Base-by-base conservation (phyloP, 2,329 filamentous ascomycete genomes). In the Phialophora verrucosa region DNA sequence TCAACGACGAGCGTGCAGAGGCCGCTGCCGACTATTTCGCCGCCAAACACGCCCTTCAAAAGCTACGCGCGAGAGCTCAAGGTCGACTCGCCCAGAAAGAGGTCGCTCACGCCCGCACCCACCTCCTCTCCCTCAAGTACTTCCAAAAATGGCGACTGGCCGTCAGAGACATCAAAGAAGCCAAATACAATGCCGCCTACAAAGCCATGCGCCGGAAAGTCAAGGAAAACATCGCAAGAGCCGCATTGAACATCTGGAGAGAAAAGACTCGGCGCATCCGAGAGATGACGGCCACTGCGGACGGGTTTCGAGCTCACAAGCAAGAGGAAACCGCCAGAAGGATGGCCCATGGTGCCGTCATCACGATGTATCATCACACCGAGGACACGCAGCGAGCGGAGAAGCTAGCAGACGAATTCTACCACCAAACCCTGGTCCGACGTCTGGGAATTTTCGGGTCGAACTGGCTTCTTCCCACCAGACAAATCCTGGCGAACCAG, bases 1-100 rank as follows among this genome's bases (percentile, higher is more conserved):
- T 53, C 7, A 64, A 67, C 20, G 62, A 69, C 31, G 51, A 56
- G 35, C 63, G 62, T 54, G 67, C 67, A 5, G 64, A 65, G 20
- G 67, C 62, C 17, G 67, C 67, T 23, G 67, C 64, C 25, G 67
- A 69, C 25, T 69, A 67, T 35, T 69, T 69, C 27, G 63, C 68
- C 8, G 59, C 55, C 56, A 70, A 65, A 49, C 68, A 70, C 51
- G 55, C 38, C 1, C 57, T 70, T 5, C 65, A 67, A 25, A 59
- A 51, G 14, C 64, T 63, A 60, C 62, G 65, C 31, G 61, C 54
- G 4, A 65, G 63, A 38, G 62, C 63, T 53, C 51, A 44, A 44
- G 4, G 42, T 12, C 27, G 59, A 27, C 32, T 50, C 4, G 61
- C 64, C 31, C 44, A 70, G 27, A 66, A 64, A 38, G 25, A 60